Conservation (phyloP, 345 rosid species). For the Turritis glabra region DNA sequence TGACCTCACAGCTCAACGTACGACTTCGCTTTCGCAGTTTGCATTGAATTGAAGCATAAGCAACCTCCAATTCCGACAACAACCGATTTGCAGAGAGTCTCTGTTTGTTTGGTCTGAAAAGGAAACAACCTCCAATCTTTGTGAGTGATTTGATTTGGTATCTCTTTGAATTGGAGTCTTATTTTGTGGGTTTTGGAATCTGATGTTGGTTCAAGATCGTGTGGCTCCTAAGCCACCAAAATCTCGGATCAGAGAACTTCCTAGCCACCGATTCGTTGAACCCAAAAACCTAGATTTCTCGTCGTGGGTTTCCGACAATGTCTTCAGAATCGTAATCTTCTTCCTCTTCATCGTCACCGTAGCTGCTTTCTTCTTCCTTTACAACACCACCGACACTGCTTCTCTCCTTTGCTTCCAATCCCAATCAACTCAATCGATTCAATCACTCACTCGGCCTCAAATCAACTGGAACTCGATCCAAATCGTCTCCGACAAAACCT, state of each 20-base stretch:
- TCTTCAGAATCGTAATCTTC: slow-evolving; percentile 49
- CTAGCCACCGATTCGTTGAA: slow-evolving; percentile 52
- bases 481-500: slow-evolving; percentile 54
- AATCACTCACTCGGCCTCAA: slow-evolving; percentile 58
- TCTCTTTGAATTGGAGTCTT: neutral
- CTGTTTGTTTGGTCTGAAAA: neutral
- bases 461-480: slow-evolving; percentile 69
- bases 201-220: slow-evolving; percentile 92
- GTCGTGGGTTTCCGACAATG: slow-evolving; percentile 71
- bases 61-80: slow-evolving; percentile 27
- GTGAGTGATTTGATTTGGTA: neutral
- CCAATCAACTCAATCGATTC: slow-evolving; percentile 49
- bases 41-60: slow-evolving; percentile 36
- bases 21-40: slow-evolving; percentile 12
- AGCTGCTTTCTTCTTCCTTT: slow-evolving; percentile 67
- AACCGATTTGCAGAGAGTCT: slow-evolving; percentile 16
- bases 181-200: slow-evolving; percentile 13
- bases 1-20: slow-evolving; percentile 29
- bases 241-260: slow-evolving; percentile 49
- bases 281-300: slow-evolving; percentile 76
- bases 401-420: slow-evolving; percentile 66
- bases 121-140: neutral
- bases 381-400: slow-evolving; percentile 62
- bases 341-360: slow-evolving; percentile 55
- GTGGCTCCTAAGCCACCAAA: slow-evolving; percentile 53